Percentiles rank a stretch among this genome's conserved stretches.
Conservation (phyloP, 345 rosid genomes). For the Crucihimalaya himalaica region DNA sequence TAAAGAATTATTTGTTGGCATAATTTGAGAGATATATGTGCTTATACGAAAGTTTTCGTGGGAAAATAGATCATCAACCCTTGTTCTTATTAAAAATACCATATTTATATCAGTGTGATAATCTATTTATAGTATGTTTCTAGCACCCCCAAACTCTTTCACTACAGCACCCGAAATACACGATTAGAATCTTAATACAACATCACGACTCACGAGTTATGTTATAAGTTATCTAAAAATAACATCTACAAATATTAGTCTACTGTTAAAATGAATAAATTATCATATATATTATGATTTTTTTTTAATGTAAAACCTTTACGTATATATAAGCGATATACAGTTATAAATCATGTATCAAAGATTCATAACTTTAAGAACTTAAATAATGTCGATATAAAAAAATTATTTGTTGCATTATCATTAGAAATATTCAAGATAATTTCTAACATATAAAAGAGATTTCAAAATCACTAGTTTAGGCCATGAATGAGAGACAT, state of each 20-base stretch:
- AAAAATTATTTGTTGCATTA: too few species aligned
- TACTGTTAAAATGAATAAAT: too few species aligned
- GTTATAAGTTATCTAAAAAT: background rate
- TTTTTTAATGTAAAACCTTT: background rate
- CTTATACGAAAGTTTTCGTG: too few species aligned
- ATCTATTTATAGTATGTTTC: background rate
- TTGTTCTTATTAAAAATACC: background rate
- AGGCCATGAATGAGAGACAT: too few species aligned
- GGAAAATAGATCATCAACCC: too few species aligned
- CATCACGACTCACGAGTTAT: background rate
- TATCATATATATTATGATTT: background rate
- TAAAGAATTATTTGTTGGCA: too few species aligned
- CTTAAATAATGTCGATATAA: background rate
- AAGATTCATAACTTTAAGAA: background rate
- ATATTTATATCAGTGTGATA: background rate
- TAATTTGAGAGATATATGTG: too few species aligned
- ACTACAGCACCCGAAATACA: background rate
- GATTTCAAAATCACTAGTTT: too few species aligned
- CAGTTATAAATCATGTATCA: too few species aligned
- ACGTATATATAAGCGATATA: background rate
- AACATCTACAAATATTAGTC: too few species aligned
- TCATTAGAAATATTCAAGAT: too few species aligned
- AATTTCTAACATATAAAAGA: background rate
- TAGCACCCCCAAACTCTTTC: background rate
- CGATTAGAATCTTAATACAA: background rate